A percentile compares a stretch with the other conserved stretches of the same genome.
Conservation (phyloP, 768 basidiomycete species). For the Dioszegia aurantiaca region DNA sequence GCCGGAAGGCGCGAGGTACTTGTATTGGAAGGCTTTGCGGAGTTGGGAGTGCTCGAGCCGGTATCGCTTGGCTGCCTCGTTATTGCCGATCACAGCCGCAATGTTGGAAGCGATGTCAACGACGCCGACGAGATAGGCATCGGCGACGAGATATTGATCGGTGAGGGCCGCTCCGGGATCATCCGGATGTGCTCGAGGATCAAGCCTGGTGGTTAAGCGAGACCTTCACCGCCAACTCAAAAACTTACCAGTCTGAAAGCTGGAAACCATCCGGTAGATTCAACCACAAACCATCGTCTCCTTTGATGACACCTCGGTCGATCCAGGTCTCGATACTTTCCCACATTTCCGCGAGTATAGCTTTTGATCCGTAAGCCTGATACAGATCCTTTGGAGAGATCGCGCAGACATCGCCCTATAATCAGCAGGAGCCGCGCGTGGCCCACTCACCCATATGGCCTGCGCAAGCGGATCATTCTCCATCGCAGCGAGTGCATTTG, state of each 20-base stretch:
- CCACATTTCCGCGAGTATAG: slow-evolving; percentile 31
- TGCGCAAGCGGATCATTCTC: neutral
- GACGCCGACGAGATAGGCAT: slow-evolving; percentile 43
- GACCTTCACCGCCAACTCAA: neutral
- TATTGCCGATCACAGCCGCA: slow-evolving; percentile 27
- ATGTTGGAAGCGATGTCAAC: slow-evolving; percentile 30
- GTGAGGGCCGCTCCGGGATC: slow-evolving; percentile 32
- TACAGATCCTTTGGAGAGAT: slow-evolving; percentile 36
- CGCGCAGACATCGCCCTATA: slow-evolving; percentile 14
- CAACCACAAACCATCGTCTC: slow-evolving; percentile 22
- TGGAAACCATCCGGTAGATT: slow-evolving; percentile 12
- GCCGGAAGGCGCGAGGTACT: slow-evolving; percentile 41
- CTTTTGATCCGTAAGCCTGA: slow-evolving; percentile 24
- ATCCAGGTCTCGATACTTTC: slow-evolving; percentile 39
- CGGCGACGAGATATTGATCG: slow-evolving; percentile 39
- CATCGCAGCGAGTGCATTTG: slow-evolving; percentile 12
- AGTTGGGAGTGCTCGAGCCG: slow-evolving; percentile 19
- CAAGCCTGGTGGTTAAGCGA: slow-evolving; percentile 16
- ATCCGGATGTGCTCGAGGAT: slow-evolving; percentile 29
- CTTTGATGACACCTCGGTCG: slow-evolving; percentile 35
- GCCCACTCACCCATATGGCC: slow-evolving; percentile 8
- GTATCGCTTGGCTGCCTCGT: slow-evolving; percentile 28
- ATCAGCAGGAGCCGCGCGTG: neutral
- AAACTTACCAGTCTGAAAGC: slow-evolving; percentile 16
- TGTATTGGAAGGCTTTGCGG: slow-evolving; percentile 26